These are phyloP conservation scores for Lactarius sp. DNA, from an alignment of 768 basidiomycete genomes.

Conservation along the genomic window DNA sequence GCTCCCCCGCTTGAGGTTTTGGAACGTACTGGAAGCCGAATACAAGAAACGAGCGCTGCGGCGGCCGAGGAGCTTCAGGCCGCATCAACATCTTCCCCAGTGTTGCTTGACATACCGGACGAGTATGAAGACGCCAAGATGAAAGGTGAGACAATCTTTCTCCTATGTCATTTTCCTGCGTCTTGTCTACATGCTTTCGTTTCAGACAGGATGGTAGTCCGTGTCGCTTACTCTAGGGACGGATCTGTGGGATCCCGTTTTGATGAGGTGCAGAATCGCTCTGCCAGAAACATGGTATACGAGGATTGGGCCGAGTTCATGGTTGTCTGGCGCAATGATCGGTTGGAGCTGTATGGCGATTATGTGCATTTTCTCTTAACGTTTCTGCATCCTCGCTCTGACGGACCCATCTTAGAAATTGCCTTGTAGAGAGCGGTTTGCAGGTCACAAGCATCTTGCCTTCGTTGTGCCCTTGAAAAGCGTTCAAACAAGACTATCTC, in stretches of 20 bases:
- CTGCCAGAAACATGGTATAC: conserved; percentile 51
- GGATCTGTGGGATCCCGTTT: conserved; percentile 48
- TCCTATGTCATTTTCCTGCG: conserved; percentile 8
- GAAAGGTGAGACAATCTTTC: conserved; percentile 53
- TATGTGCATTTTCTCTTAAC: conserved; percentile 48
- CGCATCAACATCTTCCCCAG: conserved; percentile 25
- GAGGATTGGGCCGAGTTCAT: conserved; percentile 79
- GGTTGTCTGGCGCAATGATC: conserved; percentile 75
- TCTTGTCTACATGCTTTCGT: conserved; percentile 26
- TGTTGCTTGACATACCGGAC: not conserved
- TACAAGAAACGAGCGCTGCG: conserved; percentile 61
- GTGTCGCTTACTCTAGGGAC: conserved; percentile 58
- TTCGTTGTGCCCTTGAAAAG: conserved; percentile 71
- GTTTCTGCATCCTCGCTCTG: not conserved
- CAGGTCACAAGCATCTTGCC: conserved; percentile 70
- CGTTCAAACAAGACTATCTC: conserved; percentile 60
- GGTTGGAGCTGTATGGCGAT: conserved; percentile 80
- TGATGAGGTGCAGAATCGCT: conserved; percentile 65
- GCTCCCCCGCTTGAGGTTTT: conserved; percentile 65
- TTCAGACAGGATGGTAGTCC: conserved; percentile 85
- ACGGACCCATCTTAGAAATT: conserved; percentile 39
- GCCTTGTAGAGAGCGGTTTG: conserved; percentile 63
- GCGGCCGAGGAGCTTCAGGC: conserved; percentile 37
- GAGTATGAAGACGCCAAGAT: conserved; percentile 54
- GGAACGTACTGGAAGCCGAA: conserved; percentile 49